Conservation (phyloP, 805 yeast genomes). For the Komagataella ulmi region DNA sequence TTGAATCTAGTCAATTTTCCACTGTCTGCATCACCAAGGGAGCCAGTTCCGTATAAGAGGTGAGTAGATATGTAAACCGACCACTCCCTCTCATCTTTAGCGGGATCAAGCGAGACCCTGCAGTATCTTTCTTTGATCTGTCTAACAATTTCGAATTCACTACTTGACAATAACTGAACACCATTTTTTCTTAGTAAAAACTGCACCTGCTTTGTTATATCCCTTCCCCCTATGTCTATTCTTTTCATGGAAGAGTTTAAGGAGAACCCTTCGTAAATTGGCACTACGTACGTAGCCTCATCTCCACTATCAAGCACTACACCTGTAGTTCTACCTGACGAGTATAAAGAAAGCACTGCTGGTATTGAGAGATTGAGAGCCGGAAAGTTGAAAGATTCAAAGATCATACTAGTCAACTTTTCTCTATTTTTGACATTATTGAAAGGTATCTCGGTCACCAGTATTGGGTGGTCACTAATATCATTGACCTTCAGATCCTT, state of each 20-base stretch:
- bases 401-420: conserved; percentile 46
- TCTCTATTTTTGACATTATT: conserved; percentile 56
- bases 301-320: conserved; percentile 87
- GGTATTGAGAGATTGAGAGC: conserved; percentile 64
- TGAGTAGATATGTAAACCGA: conserved; percentile 1
- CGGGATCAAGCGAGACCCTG: conserved; percentile 39
- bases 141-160: conserved; percentile 75
- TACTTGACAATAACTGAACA: conserved; percentile 45
- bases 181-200: conserved; percentile 59
- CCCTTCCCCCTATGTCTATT: conserved; percentile 77
- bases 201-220: conserved; percentile 66
- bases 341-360: conserved; percentile 74
- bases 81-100: conserved; percentile 7
- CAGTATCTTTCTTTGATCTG: conserved; percentile 67
- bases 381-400: conserved; percentile 64
- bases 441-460: conserved; percentile 82
- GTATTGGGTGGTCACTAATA: conserved; percentile 74
- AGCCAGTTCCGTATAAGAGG: conserved; percentile 1
- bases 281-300: conserved; percentile 81
- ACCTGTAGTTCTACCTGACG: conserved; percentile 86
- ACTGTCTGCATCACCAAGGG: conserved; percentile 4
- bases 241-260: conserved; percentile 60
- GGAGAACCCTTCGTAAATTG: conserved; percentile 83
- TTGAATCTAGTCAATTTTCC: conserved; percentile 23
- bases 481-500: conserved; percentile 37